These are phyloP conservation scores for Gnaphalium uliginosum DNA, from an alignment of 129 eudicot species.

Conservation along the genomic window DNA sequence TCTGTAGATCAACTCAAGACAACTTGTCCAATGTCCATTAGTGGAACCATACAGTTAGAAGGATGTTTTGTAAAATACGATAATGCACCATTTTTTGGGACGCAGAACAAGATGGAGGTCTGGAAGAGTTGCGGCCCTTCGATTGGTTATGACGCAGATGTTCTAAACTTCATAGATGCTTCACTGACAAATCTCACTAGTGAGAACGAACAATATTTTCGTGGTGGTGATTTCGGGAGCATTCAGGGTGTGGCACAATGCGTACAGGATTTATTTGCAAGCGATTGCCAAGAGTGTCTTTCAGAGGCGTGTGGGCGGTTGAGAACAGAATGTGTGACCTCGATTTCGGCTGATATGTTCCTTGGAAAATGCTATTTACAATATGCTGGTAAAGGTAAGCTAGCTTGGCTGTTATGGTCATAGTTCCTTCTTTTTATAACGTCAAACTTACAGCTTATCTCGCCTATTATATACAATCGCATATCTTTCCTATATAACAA, in stretches of 20 bases:
- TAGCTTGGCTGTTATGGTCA: no score
- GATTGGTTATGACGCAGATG: constrained; percentile 40
- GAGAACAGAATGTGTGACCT: constrained; percentile 41
- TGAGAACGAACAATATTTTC: constrained; percentile 44
- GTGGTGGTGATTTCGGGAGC: constrained; percentile 51
- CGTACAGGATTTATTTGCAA: constrained; percentile 52
- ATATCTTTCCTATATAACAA: no score
- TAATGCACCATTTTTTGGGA: constrained; percentile 50
- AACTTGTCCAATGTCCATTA: constrained; percentile 42
- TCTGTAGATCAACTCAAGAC: constrained; percentile 53
- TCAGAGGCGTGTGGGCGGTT: constrained; percentile 49
- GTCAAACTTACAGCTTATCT: no score
- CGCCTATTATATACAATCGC: no score
- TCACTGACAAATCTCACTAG: constrained; percentile 41
- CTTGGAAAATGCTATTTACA: constrained; percentile 64
- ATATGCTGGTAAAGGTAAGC: constrained; percentile 53
- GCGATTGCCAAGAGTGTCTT: constrained; percentile 69
- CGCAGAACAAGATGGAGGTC: constrained; percentile 51
- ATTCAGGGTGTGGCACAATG: constrained; percentile 66
- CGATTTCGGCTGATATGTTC: constrained; percentile 61
- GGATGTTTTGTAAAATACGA: constrained; percentile 60
- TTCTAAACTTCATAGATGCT: constrained; percentile 32
- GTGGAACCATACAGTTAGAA: constrained; percentile 55
- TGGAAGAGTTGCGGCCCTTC: constrained; percentile 56
- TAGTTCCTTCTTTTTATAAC: no score